phyloP scores from a whole-genome alignment of 1,284 basidiomycete genomes.

The Pterulicium gracile region DNA sequence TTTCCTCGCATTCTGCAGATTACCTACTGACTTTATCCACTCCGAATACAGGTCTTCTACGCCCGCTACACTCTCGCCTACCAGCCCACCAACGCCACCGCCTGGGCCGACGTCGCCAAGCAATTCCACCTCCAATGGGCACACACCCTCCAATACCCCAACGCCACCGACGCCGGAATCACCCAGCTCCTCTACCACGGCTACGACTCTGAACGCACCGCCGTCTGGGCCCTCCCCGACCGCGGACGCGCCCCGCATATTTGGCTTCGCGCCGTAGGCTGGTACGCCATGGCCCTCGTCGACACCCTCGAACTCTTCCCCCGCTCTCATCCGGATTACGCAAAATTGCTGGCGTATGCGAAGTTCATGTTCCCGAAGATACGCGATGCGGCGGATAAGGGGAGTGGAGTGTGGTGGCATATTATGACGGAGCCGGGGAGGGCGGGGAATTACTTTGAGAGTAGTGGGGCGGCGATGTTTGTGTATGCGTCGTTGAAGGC shows the following conservation, averaged over 20 bases:
- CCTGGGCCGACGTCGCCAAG: conserved; percentile 31
- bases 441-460: conserved; percentile 2
- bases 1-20: background rate
- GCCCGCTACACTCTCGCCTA: conserved; percentile 27
- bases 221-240: conserved; percentile 32
- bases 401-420: conserved; percentile 2
- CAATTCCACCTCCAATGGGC: conserved; percentile 35
- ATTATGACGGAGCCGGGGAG: conserved; percentile 1
- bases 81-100: conserved; percentile 26
- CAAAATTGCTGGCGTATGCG: background rate
- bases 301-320: background rate
- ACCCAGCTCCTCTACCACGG: conserved; percentile 37
- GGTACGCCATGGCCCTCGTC: conserved; percentile 2
- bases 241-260: conserved; percentile 37
- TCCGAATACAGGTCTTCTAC: conserved; percentile 34
- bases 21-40: too few species aligned
- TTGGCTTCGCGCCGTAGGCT: conserved; percentile 29
- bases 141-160: conserved; percentile 28
- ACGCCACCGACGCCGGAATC: conserved; percentile 20
- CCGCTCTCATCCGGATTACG: background rate
- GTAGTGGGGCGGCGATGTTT: conserved; percentile 1
- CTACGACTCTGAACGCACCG: conserved; percentile 31
- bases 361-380: background rate
- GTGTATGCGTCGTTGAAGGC: background rate
- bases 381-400: background rate